These are phyloP conservation scores for Artemisia tridentata DNA, from an alignment of 129 eudicot genomes.

Conservation along the genomic window DNA sequence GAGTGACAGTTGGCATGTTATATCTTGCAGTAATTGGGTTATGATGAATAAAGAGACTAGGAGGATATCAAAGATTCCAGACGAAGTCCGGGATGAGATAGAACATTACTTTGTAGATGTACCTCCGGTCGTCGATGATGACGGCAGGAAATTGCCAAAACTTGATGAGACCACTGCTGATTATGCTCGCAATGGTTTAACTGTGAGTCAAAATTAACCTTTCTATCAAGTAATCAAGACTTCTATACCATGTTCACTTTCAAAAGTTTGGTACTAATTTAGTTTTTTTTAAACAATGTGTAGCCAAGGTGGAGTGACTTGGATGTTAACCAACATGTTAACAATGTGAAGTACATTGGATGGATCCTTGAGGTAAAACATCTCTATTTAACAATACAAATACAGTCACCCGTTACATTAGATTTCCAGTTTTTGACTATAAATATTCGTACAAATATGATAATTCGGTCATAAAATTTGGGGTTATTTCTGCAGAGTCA, in stretches of 20 bases:
- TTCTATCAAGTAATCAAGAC: background rate
- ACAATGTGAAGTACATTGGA: no score
- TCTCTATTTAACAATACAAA: no score
- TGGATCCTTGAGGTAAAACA: no score
- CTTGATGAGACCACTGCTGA: slow-evolving; percentile 78
- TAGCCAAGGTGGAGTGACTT: no score
- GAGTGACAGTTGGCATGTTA: no score
- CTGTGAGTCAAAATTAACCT: slow-evolving; percentile 47
- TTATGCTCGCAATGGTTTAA: slow-evolving; percentile 58
- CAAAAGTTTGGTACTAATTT: background rate
- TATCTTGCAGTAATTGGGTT: slow-evolving; percentile 74
- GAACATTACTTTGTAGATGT: slow-evolving; percentile 71
- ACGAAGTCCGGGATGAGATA: slow-evolving; percentile 14
- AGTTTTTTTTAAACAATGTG: no score
- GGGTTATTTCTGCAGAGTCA: no score
- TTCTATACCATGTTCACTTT: background rate
- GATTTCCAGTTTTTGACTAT: no score
- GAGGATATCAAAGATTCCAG: slow-evolving; percentile 76
- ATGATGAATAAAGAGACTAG: slow-evolving; percentile 95
- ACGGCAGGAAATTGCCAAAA: slow-evolving; percentile 68
- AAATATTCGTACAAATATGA: no score
- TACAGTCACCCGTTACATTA: no score
- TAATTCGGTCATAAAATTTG: no score
- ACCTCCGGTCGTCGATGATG: slow-evolving; percentile 81
- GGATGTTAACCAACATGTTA: no score